Percentiles rank a stretch among this genome's conserved stretches.
Evolutionary conservation across 768 basidiomycete genomes (phyloP).

Genomic region (Lactifluus echinatus): DNA sequence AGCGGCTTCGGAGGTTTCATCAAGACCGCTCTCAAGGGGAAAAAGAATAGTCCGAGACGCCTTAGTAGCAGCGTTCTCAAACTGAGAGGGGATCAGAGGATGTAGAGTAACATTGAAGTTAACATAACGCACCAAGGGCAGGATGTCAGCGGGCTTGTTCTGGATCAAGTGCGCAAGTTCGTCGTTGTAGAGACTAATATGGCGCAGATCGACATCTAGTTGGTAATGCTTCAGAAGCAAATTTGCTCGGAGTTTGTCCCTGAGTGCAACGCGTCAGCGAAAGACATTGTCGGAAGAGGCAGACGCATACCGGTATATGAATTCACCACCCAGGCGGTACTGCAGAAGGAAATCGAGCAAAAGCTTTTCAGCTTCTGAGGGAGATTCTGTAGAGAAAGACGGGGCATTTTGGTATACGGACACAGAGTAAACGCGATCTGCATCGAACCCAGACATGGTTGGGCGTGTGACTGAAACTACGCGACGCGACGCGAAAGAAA

Average conservation of each 20-base stretch:
- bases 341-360: constrained; percentile 81
- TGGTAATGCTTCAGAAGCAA: constrained; percentile 77
- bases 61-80: constrained; percentile 84
- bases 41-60: constrained; percentile 78
- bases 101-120: background rate
- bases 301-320: constrained; percentile 70
- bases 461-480: background rate
- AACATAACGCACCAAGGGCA: constrained; percentile 61
- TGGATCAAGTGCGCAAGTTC: constrained; percentile 89
- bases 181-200: constrained; percentile 69
- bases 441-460: constrained; percentile 81
- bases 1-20: constrained; percentile 33
- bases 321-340: constrained; percentile 84
- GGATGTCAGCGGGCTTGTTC: constrained; percentile 78
- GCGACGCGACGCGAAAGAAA: background rate
- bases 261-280: constrained; percentile 19
- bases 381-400: constrained; percentile 53
- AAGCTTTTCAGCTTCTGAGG: constrained; percentile 72
- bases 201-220: constrained; percentile 48
- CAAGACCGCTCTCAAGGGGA: constrained; percentile 55
- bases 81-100: constrained; percentile 37
- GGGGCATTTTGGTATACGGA: constrained; percentile 60
- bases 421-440: constrained; percentile 72
- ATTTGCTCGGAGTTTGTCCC: constrained; percentile 86
- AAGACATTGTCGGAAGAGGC: background rate